Conservation (phyloP, 2,329 filamentous ascomycete species). For the Aspergillus luchuensis region DNA sequence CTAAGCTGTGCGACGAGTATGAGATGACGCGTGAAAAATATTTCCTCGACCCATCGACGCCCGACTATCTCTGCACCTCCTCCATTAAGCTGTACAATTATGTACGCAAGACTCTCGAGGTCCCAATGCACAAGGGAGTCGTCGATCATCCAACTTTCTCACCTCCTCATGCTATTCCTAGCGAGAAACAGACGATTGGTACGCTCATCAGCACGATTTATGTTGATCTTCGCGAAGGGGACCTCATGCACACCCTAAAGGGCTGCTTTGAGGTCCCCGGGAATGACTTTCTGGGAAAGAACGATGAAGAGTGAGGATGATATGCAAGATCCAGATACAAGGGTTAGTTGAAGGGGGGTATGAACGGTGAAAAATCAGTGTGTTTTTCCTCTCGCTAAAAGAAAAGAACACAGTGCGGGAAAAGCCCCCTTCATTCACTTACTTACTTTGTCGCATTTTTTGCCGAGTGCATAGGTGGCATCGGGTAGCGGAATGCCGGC, state of each 20-base stretch:
- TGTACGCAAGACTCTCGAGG: conserved; percentile 36
- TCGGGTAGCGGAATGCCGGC: no score
- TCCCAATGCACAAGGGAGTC: conserved; percentile 37
- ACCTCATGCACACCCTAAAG: not conserved
- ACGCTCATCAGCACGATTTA: conserved; percentile 31
- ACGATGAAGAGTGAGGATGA: not conserved
- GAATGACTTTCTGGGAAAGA: not conserved
- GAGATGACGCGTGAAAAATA: conserved; percentile 17
- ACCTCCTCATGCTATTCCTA: not conserved
- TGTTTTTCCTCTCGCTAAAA: not conserved
- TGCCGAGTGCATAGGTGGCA: not conserved
- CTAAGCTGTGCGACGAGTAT: conserved; percentile 13
- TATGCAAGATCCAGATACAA: not conserved
- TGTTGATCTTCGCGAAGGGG: conserved; percentile 25
- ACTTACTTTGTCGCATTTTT: not conserved
- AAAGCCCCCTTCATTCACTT: not conserved
- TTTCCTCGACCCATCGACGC: conserved; percentile 17
- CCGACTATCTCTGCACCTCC: conserved; percentile 31
- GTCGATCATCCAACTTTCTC: conserved; percentile 31
- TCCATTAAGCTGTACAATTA: conserved; percentile 38
- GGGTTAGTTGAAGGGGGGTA: not conserved
- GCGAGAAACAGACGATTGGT: conserved; percentile 24
- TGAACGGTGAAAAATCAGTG: not conserved
- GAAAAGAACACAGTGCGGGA: not conserved
- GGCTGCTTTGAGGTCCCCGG: conserved; percentile 1